Evolutionary conservation across 306 rosid species (phyloP).

Genomic region (Rubus idaeus): DNA sequence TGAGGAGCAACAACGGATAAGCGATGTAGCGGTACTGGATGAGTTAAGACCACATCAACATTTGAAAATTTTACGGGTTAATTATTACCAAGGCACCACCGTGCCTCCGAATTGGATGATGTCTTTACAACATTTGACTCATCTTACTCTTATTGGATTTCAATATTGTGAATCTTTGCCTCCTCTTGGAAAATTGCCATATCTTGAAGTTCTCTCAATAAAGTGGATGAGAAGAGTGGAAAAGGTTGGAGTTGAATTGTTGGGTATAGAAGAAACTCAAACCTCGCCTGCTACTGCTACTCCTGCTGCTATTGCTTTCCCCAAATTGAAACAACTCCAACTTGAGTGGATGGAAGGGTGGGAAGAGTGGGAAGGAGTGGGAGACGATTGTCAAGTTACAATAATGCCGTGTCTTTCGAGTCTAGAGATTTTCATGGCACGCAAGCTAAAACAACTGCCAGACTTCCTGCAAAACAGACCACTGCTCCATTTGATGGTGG

Average conservation of each 20-base stretch:
- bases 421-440: background rate
- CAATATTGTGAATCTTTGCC: background rate
- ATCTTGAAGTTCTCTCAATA: background rate
- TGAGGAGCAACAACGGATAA: background rate
- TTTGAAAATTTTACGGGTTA: background rate
- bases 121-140: background rate
- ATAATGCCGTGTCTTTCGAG: background rate
- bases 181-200: background rate
- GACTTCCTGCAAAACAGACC: background rate
- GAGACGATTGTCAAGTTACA: background rate
- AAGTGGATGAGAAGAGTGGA: background rate
- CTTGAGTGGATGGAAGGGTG: background rate
- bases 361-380: conserved; percentile 1
- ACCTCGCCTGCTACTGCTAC: background rate
- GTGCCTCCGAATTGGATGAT: background rate
- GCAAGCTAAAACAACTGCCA: background rate
- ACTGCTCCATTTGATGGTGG: background rate
- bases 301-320: background rate
- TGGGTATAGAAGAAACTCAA: background rate
- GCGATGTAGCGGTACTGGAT: background rate
- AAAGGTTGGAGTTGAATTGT: background rate
- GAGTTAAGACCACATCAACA: background rate
- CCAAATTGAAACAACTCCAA: background rate
- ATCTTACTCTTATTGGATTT: accelerated
- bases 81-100: background rate